These are phyloP conservation scores for Sclerotinia minor DNA, from an alignment of 2,329 filamentous ascomycete genomes.

Conservation along the genomic window DNA sequence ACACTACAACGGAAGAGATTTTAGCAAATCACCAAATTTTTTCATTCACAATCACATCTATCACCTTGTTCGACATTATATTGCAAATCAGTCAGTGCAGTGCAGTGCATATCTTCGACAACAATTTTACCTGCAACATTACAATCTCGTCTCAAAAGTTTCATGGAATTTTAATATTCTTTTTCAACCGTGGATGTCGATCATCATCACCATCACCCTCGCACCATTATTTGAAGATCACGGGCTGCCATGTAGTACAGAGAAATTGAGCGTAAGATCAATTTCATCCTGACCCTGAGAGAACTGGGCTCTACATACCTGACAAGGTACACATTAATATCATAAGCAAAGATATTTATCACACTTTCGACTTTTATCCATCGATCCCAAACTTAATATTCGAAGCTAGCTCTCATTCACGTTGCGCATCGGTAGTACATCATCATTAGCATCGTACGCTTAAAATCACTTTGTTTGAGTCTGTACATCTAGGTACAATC, in stretches of 20 bases:
- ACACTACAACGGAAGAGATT: neutral
- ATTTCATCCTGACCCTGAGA: conserved; percentile 30
- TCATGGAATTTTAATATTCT: neutral
- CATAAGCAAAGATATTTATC: neutral
- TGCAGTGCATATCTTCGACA: conserved; percentile 4
- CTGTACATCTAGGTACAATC: neutral
- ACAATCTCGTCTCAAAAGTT: conserved; percentile 21
- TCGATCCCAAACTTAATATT: neutral
- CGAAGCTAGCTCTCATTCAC: neutral
- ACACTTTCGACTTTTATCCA: neutral
- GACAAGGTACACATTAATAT: conserved; percentile 9
- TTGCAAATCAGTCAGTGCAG: neutral
- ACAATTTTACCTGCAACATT: neutral
- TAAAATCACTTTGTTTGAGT: neutral
- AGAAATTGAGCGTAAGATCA: conserved; percentile 29
- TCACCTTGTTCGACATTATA: neutral
- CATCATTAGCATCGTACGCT: neutral
- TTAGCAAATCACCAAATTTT: neutral
- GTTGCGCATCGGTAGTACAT: conserved; percentile 5
- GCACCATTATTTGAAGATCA: conserved; percentile 30
- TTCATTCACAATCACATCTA: conserved; percentile 2
- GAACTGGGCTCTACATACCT: conserved; percentile 1
- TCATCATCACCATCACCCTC: neutral
- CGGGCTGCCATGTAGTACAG: conserved; percentile 36
- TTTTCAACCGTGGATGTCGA: conserved; percentile 31